A percentile compares a stretch with the other conserved stretches of the same genome.
Conservation (phyloP, 148 eudicot genomes). For the Rhododendron simsii region DNA sequence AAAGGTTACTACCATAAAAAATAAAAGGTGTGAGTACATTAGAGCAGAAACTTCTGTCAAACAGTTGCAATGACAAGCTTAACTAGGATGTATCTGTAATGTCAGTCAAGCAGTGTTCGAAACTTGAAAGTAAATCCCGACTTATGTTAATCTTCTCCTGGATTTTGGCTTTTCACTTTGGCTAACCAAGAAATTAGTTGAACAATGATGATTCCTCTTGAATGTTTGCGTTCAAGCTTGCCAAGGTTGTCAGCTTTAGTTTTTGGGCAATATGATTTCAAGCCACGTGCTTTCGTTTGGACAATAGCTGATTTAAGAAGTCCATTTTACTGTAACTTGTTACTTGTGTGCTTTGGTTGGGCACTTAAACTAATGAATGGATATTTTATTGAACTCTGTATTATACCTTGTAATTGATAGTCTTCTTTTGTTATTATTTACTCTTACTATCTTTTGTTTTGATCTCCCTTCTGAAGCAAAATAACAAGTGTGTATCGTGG, state of each 20-base stretch:
- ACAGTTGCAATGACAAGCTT: not conserved
- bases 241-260: not conserved
- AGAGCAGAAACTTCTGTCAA: not conserved
- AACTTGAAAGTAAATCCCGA: not conserved
- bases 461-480: not conserved
- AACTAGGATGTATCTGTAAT: not conserved
- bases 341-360: not conserved
- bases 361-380: not conserved
- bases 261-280: not conserved
- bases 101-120: not conserved
- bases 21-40: not conserved
- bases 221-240: not conserved
- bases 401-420: not conserved
- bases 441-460: not conserved
- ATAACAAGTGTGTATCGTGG: constrained; percentile 6
- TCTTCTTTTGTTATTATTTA: not conserved
- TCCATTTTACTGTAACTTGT: not conserved
- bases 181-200: not conserved
- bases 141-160: not conserved
- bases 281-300: not conserved
- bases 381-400: not conserved
- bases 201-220: not conserved
- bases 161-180: not conserved
- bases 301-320: not conserved
- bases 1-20: not conserved